Conservation (phyloP, 306 rosid genomes). For the Cucumis cinereus region DNA sequence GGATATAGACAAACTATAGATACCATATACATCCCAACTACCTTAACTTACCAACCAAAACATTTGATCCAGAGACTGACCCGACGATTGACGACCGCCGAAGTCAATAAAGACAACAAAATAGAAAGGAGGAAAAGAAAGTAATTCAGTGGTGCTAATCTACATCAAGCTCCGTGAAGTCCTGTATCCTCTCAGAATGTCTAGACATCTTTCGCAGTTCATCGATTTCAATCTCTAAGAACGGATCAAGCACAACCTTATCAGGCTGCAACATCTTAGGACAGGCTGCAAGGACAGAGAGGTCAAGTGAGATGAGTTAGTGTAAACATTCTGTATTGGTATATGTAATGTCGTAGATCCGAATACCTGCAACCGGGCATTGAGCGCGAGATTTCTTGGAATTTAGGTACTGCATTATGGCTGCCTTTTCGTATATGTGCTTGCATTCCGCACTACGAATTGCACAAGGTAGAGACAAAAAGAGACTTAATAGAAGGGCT, state of each 20-base stretch:
- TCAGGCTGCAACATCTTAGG: slow-evolving; percentile 38
- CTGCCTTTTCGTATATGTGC: slow-evolving; percentile 62
- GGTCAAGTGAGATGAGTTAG: neutral
- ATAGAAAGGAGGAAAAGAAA: neutral
- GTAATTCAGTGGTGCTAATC: slow-evolving; percentile 12
- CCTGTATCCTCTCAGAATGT: slow-evolving; percentile 38
- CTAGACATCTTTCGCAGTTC: slow-evolving; percentile 43
- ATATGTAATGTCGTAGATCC: neutral
- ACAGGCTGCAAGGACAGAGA: slow-evolving; percentile 40
- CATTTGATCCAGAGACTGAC: neutral
- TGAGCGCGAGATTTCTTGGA: slow-evolving; percentile 15
- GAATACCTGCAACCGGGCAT: slow-evolving; percentile 73
- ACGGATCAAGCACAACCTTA: slow-evolving; percentile 40
- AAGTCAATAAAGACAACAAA: neutral
- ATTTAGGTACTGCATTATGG: slow-evolving; percentile 33
- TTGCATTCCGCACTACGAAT: slow-evolving; percentile 56
- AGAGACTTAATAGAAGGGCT: neutral
- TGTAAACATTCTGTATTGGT: neutral
- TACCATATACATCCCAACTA: neutral
- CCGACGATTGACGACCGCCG: neutral
- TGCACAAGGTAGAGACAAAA: slow-evolving; percentile 7
- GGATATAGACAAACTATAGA: neutral
- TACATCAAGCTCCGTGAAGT: slow-evolving; percentile 50
- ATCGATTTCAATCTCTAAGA: slow-evolving; percentile 49
- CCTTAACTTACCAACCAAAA: neutral